Base-by-base conservation (phyloP, 768 basidiomycete genomes). In the Termitomyces titanicus region DNA sequence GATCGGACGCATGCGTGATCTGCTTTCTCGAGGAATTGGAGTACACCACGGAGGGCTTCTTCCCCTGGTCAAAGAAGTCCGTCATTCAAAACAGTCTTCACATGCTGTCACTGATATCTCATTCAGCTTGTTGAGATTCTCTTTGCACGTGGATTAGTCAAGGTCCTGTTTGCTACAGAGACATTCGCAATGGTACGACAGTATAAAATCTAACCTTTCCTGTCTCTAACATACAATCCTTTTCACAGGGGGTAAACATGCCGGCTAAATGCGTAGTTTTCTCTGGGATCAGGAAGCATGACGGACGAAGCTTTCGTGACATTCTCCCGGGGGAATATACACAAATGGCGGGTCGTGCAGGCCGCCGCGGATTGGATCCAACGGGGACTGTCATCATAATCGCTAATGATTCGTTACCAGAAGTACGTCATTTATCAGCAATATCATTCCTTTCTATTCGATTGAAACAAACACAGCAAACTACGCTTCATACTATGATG, bases 261-360 rank as follows among this genome's bases (percentile, higher is more conserved):
- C 97, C 97, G 18, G 93, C 97, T 2, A 89, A 86, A 77, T 94
- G 88, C 63, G 97, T 99, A 3, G 97, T 98, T 7, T 99, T 98
- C 71, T 95, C 97, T 3, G 86, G 83, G 43, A 95, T 90, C 49
- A 81, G 94, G 43, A 99, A 99, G 67, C 96, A 98, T 66, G 97
- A 99, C 61, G 97, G 97, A 5, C 83, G 85, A 27, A 86, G 74
- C 61, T 99, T 99, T 78, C 83, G 97, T 56, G 92, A 94, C 38
- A 86, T 96, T 33, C 71, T 92, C 1, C 88, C 93, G 24, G 94
- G 92, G 38, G 94, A 94, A 71, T 98, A 98, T 66, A 99, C 96
- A 0, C 97, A 99, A 65, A 99, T 99, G 97, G 95, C 97, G 8
- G 97, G 97, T 5, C 88, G 97, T 61, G 97, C 97, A 15, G 97